Evolutionary conservation across 441 rosid species (phyloP).

Genomic region (Erodium texanum): DNA sequence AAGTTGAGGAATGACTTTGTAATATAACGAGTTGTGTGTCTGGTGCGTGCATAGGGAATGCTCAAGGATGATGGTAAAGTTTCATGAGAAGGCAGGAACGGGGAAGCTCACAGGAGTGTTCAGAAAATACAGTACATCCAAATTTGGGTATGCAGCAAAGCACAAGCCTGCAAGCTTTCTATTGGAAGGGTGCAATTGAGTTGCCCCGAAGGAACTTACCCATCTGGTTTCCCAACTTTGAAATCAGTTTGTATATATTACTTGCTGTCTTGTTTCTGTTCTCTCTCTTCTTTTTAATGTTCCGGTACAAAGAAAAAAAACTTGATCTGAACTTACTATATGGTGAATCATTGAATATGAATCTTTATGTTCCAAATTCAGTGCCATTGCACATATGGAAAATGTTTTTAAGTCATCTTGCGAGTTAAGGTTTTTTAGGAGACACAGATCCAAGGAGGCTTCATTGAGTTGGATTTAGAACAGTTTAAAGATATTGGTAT

Average conservation of each 20-base stretch:
- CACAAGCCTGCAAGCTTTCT: conserved; percentile 55
- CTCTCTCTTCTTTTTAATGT: too few species aligned
- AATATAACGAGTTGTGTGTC: neutral
- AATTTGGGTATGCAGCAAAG: conserved; percentile 58
- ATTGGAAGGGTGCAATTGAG: conserved; percentile 10
- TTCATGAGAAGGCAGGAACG: conserved; percentile 59
- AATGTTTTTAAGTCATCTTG: too few species aligned
- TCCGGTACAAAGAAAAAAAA: neutral
- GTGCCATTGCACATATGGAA: too few species aligned
- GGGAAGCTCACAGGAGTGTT: conserved; percentile 63
- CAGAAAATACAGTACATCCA: conserved; percentile 70
- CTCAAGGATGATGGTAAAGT: conserved; percentile 58
- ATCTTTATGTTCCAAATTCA: too few species aligned
- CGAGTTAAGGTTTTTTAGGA: too few species aligned
- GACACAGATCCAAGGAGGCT: too few species aligned
- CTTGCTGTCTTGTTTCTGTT: neutral
- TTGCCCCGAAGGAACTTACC: too few species aligned
- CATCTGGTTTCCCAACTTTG: too few species aligned
- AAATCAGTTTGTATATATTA: neutral
- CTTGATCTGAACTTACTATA: neutral
- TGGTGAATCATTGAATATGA: neutral
- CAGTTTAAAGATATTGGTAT: too few species aligned
- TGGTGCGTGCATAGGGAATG: conserved; percentile 39
- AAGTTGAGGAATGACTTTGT: too few species aligned
- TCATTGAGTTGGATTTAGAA: too few species aligned